A percentile compares a stretch with the other conserved stretches of the same genome.
These are phyloP conservation scores for Tolypocladium inflatum DNA, from an alignment of 2,329 filamentous ascomycete species.

Conservation along the genomic window DNA sequence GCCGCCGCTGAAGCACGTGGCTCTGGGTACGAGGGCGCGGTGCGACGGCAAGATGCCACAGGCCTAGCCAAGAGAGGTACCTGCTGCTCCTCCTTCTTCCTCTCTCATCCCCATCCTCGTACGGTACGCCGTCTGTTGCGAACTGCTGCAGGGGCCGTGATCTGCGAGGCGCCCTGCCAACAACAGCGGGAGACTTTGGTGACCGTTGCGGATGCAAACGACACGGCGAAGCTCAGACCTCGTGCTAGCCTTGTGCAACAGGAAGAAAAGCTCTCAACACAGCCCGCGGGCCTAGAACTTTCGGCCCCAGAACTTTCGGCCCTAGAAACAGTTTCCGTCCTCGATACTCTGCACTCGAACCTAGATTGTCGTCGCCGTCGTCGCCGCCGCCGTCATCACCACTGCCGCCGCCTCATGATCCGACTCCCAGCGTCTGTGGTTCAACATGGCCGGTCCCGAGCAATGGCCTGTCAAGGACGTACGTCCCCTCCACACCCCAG, in stretches of 20 bases:
- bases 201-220: neutral
- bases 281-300: neutral
- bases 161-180: neutral
- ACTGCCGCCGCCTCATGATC: neutral
- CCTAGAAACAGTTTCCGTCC: neutral
- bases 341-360: neutral
- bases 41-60: neutral
- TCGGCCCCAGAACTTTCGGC: neutral
- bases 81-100: neutral
- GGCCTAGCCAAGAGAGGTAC: neutral
- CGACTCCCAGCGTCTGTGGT: neutral
- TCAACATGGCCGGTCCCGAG: slow-evolving; percentile 31
- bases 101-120: neutral
- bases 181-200: neutral
- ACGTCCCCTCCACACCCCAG: slow-evolving; percentile 10
- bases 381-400: too few species aligned
- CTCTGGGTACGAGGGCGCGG: neutral
- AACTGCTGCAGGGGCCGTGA: neutral
- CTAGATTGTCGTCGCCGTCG: neutral
- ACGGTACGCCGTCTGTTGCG: neutral
- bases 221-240: slow-evolving; percentile 6
- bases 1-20: neutral
- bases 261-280: neutral
- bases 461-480: slow-evolving; percentile 42
- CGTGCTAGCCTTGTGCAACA: neutral